Evolutionary conservation across 805 yeast species (phyloP), one percentile per base, ranked within the genome.

Genomic region (Saccharomycopsis babjevae): DNA sequence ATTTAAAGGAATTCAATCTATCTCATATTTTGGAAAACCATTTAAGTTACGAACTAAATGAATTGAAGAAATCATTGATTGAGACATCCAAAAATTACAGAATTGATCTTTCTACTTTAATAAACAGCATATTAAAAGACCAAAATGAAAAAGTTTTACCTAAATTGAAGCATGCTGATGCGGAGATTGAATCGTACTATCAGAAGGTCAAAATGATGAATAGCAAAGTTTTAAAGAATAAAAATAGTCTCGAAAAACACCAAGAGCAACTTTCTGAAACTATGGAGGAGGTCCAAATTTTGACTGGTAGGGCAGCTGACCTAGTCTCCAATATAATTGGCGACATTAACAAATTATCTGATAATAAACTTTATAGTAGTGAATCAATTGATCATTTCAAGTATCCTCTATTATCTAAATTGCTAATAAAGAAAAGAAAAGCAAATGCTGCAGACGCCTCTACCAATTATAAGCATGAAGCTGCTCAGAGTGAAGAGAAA

Each of bases 51-150:
- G 97, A 94, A 73, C 97, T 90, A 7, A 86, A 84, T 63, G 98
- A 93, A 74, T 92, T 88, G 70, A 93, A 94, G 57, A 97, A 90
- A 67, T 84, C 89, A 18, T 88, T 93, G 69, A 77, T 83, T 0
- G 82, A 86, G 43, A 89, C 92, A 15, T 72, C 91, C 65, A 72
- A 73, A 18, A 72, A 77, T 22, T 79, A 63, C 22, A 32, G 65
- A 10, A 28, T 58, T 30, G 65, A 63, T 46, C 46, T 63, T 5
- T 56, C 60, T 11, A 56, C 59, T 36, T 54, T 63, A 30, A 63
- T 63, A 11, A 61, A 30, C 30, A 57, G 39, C 22, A 63, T 61
- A 2, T 46, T 60, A 11, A 54, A 46, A 16, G 59, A 56, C 36
- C 62, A 63, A 43, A 63, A 56, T 20, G 59, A 58, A 13, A 40